phyloP scores from a whole-genome alignment of 1,139 yeast genomes.

The Blastobotrys elegans region DNA sequence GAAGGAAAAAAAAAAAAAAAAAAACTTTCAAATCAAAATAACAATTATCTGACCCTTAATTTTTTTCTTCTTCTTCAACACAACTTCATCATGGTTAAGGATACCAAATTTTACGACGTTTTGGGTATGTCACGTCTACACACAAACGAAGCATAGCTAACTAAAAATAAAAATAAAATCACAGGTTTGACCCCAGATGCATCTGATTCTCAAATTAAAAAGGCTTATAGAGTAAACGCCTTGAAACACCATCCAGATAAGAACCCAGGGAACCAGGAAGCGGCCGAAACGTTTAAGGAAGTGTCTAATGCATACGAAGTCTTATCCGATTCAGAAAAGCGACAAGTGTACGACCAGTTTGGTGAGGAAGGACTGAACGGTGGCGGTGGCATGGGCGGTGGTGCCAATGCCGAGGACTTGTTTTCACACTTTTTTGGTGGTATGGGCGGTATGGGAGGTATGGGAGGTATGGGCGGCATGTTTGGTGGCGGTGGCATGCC shows the following conservation, averaged over 20 bases:
- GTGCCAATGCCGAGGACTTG: conserved; percentile 75
- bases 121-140: conserved; percentile 44
- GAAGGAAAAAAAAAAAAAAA: conserved; percentile 10
- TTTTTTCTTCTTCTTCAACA: neutral
- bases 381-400: conserved; percentile 67
- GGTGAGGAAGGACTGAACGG: conserved; percentile 91
- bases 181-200: conserved; percentile 71
- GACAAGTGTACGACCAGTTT: conserved; percentile 80
- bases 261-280: conserved; percentile 81
- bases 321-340: conserved; percentile 79
- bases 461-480: conserved; percentile 40
- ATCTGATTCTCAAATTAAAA: conserved; percentile 77
- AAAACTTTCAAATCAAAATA: conserved; percentile 1
- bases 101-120: conserved; percentile 79
- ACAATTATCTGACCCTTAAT: too few relatives aligned
- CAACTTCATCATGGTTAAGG: conserved; percentile 59
- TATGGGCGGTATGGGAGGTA: conserved; percentile 42
- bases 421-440: conserved; percentile 93
- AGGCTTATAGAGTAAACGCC: conserved; percentile 92
- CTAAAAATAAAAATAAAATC: neutral
- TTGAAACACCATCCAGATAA: conserved; percentile 95
- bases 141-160: neutral
- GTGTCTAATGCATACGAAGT: conserved; percentile 79
- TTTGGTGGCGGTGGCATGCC: conserved; percentile 60
- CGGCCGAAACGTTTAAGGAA: conserved; percentile 93